Percentiles rank a stretch among this genome's conserved stretches.
Evolutionary conservation across 371 early-diverging fungal species (phyloP).

Genomic region (Apophysomyces ossiformis): DNA sequence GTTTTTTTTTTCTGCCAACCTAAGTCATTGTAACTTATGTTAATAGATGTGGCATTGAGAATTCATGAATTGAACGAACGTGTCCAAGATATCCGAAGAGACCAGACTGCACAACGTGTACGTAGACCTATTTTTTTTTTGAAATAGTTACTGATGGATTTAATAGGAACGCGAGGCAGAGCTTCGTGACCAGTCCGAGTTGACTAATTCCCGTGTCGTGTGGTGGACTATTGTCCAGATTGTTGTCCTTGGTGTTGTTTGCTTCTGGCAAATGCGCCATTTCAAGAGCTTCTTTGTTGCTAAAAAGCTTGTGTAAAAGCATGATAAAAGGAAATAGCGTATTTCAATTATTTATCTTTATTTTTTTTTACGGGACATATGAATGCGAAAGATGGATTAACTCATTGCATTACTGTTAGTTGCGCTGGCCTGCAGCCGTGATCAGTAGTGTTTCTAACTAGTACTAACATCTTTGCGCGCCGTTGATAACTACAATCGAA

Average conservation of each 20-base stretch:
- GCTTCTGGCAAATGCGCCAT: constrained; percentile 93
- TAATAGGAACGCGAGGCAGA: constrained; percentile 84
- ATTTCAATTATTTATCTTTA: background rate
- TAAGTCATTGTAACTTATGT: no score
- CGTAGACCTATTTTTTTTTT: constrained; percentile 21
- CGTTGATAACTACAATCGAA: background rate
- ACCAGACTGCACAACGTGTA: constrained; percentile 91
- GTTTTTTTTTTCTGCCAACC: no score
- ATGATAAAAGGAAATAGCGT: constrained; percentile 5
- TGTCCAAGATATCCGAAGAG: constrained; percentile 82
- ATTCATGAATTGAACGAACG: constrained; percentile 84
- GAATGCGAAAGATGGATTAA: background rate
- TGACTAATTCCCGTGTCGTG: constrained; percentile 83
- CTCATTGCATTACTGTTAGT: background rate
- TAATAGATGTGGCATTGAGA: constrained; percentile 66
- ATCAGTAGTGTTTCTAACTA: background rate
- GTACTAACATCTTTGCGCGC: background rate
- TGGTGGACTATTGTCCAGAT: constrained; percentile 91
- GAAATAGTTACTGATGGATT: background rate
- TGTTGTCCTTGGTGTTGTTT: constrained; percentile 77
- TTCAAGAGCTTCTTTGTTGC: constrained; percentile 91
- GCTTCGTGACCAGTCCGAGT: constrained; percentile 87
- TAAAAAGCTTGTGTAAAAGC: constrained; percentile 88
- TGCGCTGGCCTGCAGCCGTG: background rate
- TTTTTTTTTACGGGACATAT: background rate